phyloP scores from a whole-genome alignment of 176 grass and related monocot species.

The Guadua angustifolia region DNA sequence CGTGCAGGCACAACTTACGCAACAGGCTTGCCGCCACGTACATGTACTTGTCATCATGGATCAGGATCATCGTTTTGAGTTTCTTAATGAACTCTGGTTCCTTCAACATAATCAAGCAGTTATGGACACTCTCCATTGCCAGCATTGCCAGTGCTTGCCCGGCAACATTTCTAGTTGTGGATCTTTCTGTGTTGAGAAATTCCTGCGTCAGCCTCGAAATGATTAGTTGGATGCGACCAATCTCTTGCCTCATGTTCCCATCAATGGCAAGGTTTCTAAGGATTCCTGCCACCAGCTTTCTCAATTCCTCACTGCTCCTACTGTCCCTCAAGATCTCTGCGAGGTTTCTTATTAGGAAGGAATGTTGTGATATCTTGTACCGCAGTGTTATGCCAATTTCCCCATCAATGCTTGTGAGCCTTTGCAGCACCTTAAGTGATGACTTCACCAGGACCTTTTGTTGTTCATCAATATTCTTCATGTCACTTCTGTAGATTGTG shows the following conservation, averaged over 20 bases:
- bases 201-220: background rate
- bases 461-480: background rate
- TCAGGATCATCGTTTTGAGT: background rate
- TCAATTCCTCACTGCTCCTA: background rate
- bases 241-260: background rate
- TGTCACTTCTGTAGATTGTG: background rate
- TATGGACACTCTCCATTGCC: background rate
- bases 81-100: background rate
- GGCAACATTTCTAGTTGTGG: background rate
- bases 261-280: background rate
- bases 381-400: background rate
- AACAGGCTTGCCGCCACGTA: conserved; percentile 2
- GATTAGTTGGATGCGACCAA: conserved; percentile 15
- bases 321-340: background rate
- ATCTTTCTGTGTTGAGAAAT: background rate
- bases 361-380: background rate
- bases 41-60: background rate
- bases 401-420: background rate
- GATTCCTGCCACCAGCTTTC: background rate
- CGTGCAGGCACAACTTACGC: background rate
- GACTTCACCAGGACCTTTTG: background rate
- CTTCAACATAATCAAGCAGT: background rate
- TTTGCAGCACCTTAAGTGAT: conserved; percentile 10
- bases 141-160: background rate
- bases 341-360: conserved; percentile 20